A percentile compares a stretch with the other conserved stretches of the same genome.
phyloP scores from a whole-genome alignment of 2,329 filamentous ascomycete genomes.

The Berkeleyomyces basicola region DNA sequence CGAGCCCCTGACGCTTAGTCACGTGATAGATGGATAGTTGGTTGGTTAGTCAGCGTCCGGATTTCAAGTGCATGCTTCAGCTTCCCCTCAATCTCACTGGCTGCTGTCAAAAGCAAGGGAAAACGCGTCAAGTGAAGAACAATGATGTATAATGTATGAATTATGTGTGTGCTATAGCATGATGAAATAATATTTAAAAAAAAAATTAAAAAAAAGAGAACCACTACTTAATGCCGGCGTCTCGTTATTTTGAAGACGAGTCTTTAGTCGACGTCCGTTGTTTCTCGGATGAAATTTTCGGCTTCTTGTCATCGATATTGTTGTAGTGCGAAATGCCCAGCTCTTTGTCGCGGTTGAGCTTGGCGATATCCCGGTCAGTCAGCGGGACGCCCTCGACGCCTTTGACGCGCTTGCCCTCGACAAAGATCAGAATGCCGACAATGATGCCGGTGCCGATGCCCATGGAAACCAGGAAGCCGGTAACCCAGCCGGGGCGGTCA shows the following conservation, averaged over 20 bases:
- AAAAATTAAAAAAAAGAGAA: not conserved
- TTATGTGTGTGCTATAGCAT: not conserved
- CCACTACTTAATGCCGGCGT: not conserved
- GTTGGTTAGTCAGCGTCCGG: too few species aligned
- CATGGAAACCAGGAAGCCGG: slow-evolving; percentile 60
- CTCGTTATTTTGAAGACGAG: not conserved
- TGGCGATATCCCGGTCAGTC: slow-evolving; percentile 35
- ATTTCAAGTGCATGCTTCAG: too few species aligned
- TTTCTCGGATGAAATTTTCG: slow-evolving; percentile 26
- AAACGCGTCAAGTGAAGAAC: not conserved
- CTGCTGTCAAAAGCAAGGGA: too few species aligned
- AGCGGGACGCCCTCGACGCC: slow-evolving; percentile 52
- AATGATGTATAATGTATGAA: not conserved
- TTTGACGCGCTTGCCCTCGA: slow-evolving; percentile 58
- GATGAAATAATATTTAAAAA: slow-evolving; percentile 1
- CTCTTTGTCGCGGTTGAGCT: slow-evolving; percentile 35
- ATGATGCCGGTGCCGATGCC: slow-evolving; percentile 48
- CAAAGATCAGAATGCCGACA: slow-evolving; percentile 52
- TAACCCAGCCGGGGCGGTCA: slow-evolving; percentile 61
- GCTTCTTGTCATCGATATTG: slow-evolving; percentile 35
- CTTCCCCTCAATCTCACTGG: too few species aligned
- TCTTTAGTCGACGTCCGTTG: slow-evolving; percentile 12
- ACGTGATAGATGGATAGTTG: not conserved
- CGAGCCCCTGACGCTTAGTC: not conserved
- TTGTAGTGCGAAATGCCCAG: slow-evolving; percentile 42